A percentile compares a stretch with the other conserved stretches of the same genome.
These are phyloP conservation scores for Uronychia setigera DNA, from an alignment of 73 alveolate species.

Conservation along the genomic window DNA sequence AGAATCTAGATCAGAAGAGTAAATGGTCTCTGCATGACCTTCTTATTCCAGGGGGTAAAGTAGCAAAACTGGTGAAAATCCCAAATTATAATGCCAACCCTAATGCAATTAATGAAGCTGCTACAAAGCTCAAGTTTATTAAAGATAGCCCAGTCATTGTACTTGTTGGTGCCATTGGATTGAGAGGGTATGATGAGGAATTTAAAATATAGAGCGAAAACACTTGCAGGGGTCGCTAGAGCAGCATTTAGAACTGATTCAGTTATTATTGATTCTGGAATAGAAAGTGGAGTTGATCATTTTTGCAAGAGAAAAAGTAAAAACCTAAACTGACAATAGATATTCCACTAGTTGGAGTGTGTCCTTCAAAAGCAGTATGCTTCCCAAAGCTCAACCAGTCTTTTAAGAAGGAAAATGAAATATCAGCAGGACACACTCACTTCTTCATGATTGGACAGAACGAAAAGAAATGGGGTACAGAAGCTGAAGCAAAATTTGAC, in stretches of 20 bases:
- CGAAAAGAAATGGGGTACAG: slow-evolving; percentile 87
- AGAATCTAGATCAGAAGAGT: slow-evolving; percentile 56
- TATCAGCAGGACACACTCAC: slow-evolving; percentile 97
- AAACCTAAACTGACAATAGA: slow-evolving; percentile 12
- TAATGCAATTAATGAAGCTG: slow-evolving; percentile 77
- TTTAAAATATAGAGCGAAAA: slow-evolving; percentile 63
- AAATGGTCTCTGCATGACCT: slow-evolving; percentile 92
- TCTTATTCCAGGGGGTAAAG: slow-evolving; percentile 96
- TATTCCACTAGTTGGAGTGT: slow-evolving; percentile 92
- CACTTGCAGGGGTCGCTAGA: slow-evolving; percentile 96
- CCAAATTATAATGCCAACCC: slow-evolving; percentile 78
- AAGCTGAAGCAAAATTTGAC: slow-evolving; percentile 76
- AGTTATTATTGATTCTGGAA: slow-evolving; percentile 91
- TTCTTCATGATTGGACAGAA: slow-evolving; percentile 70
- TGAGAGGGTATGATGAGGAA: slow-evolving; percentile 36
- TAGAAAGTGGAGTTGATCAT: slow-evolving; percentile 93
- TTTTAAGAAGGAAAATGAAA: slow-evolving; percentile 85
- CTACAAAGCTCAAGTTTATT: slow-evolving; percentile 80
- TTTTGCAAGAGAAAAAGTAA: slow-evolving; percentile 88
- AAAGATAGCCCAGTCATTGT: slow-evolving; percentile 90
- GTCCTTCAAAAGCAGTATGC: slow-evolving; percentile 93
- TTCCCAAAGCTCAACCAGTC: slow-evolving; percentile 94
- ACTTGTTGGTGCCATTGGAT: slow-evolving; percentile 88
- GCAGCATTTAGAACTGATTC: slow-evolving; percentile 98
- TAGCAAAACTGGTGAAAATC: slow-evolving; percentile 88